Conservation (phyloP, 1,284 basidiomycete species). For the Fomitiporia mediterranea region DNA sequence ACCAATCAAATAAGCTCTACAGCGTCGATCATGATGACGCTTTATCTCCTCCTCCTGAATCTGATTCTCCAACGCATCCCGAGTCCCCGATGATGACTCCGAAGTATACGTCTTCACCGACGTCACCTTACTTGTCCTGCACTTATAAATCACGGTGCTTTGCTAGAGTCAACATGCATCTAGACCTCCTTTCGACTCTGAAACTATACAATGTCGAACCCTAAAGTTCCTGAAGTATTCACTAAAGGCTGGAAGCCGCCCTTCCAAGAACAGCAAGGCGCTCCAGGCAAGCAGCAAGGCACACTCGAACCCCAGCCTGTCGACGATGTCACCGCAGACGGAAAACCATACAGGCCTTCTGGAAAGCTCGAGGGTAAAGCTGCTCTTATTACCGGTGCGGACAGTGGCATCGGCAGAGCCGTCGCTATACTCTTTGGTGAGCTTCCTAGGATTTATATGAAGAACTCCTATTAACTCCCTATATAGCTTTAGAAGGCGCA, state of each 20-base stretch:
- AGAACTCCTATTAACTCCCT: too few relatives aligned
- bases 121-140: background rate
- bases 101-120: too few relatives aligned
- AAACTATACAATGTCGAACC: background rate
- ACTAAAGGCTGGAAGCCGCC: conserved; percentile 20
- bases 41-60: too few relatives aligned
- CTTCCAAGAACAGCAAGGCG: conserved; percentile 10
- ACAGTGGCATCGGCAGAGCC: conserved; percentile 44
- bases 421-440: conserved; percentile 35
- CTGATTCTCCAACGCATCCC: too few relatives aligned
- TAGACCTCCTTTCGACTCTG: background rate
- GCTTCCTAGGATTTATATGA: too few relatives aligned
- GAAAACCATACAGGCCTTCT: conserved; percentile 37
- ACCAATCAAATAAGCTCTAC: background rate
- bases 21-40: too few relatives aligned
- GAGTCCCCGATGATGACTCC: too few relatives aligned
- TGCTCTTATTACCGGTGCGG: conserved; percentile 48
- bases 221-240: conserved; percentile 14
- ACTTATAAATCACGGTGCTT: too few relatives aligned
- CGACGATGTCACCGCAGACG: conserved; percentile 47
- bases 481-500: conserved; percentile 55
- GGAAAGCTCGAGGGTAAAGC: conserved; percentile 43
- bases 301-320: conserved; percentile 38
- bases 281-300: conserved; percentile 16
- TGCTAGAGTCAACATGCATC: background rate